phyloP scores from a whole-genome alignment of 2,329 filamentous ascomycete species.

The Colletotrichum neosansevieriae region DNA sequence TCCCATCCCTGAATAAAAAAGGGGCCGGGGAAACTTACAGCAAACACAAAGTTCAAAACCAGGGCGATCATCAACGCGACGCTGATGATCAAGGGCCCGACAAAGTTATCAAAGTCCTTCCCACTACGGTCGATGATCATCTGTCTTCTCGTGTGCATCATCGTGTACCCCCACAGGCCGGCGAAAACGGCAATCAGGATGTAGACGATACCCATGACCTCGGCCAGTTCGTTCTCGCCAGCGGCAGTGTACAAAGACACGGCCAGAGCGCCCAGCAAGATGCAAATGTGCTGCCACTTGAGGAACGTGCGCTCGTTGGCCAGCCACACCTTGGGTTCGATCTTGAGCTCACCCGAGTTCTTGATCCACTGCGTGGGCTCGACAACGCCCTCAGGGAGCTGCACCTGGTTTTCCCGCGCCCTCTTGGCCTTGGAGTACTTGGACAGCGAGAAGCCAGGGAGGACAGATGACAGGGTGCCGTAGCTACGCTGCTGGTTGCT shows the following conservation, averaged over 20 bases:
- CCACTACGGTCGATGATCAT: constrained; percentile 90
- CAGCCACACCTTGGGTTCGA: constrained; percentile 98
- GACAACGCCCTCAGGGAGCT: constrained; percentile 87
- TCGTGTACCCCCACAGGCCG: constrained; percentile 86
- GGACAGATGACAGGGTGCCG: constrained; percentile 75
- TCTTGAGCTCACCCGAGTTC: constrained; percentile 89
- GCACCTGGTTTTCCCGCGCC: constrained; percentile 57
- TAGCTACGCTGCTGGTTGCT: constrained; percentile 52
- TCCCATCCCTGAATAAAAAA: not conserved
- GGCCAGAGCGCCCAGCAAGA: constrained; percentile 86
- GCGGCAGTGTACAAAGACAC: constrained; percentile 91
- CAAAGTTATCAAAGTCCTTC: constrained; percentile 90
- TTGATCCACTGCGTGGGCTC: constrained; percentile 93
- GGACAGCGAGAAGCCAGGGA: constrained; percentile 85
- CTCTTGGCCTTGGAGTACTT: constrained; percentile 75
- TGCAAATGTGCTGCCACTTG: constrained; percentile 96
- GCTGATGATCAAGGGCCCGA: constrained; percentile 87
- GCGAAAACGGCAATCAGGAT: constrained; percentile 85
- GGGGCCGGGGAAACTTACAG: constrained; percentile 63
- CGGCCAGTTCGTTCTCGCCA: constrained; percentile 80
- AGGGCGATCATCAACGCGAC: constrained; percentile 82
- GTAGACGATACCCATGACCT: constrained; percentile 85
- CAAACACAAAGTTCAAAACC: constrained; percentile 89
- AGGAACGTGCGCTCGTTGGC: constrained; percentile 98
- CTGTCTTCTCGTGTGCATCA: constrained; percentile 79